phyloP scores from a whole-genome alignment of 495 filamentous ascomycete species.

The Daldinia bambusicola region DNA sequence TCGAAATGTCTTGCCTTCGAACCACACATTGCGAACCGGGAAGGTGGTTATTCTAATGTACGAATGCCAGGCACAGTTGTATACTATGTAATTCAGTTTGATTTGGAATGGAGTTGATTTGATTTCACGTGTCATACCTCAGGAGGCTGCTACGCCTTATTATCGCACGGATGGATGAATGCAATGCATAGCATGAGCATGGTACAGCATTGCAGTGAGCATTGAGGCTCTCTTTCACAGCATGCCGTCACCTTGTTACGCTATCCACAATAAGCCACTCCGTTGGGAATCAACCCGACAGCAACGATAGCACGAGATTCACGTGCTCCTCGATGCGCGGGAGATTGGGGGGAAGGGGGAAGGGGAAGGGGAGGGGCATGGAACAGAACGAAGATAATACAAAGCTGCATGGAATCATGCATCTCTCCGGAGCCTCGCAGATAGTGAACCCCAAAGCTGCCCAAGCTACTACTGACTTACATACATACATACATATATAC shows the following conservation, averaged over 20 bases:
- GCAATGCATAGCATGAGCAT: slow-evolving; percentile 47
- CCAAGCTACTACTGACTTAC: slow-evolving; percentile 16
- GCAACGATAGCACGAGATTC: slow-evolving; percentile 53
- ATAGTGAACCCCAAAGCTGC: slow-evolving; percentile 32
- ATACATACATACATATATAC: slow-evolving; percentile 14
- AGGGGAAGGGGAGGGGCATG: slow-evolving; percentile 13
- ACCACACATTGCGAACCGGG: slow-evolving; percentile 4
- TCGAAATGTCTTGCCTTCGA: slow-evolving; percentile 26
- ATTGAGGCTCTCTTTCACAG: slow-evolving; percentile 50
- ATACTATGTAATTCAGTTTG: background rate
- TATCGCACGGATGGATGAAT: slow-evolving; percentile 38
- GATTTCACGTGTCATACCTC: slow-evolving; percentile 26
- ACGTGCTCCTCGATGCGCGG: slow-evolving; percentile 31
- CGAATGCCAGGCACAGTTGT: background rate
- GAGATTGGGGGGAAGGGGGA: slow-evolving; percentile 6
- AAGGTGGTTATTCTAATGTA: slow-evolving; percentile 17
- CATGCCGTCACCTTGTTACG: slow-evolving; percentile 46
- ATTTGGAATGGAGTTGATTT: slow-evolving; percentile 11
- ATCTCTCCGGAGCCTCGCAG: slow-evolving; percentile 46
- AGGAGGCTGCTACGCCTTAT: slow-evolving; percentile 12
- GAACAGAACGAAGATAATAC: slow-evolving; percentile 32
- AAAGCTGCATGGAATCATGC: slow-evolving; percentile 49
- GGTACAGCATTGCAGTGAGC: slow-evolving; percentile 48
- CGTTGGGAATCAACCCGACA: slow-evolving; percentile 44
- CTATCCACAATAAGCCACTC: slow-evolving; percentile 47